These are phyloP conservation scores for Lagerstroemia speciosa DNA, from an alignment of 345 rosid genomes.

Conservation along the genomic window DNA sequence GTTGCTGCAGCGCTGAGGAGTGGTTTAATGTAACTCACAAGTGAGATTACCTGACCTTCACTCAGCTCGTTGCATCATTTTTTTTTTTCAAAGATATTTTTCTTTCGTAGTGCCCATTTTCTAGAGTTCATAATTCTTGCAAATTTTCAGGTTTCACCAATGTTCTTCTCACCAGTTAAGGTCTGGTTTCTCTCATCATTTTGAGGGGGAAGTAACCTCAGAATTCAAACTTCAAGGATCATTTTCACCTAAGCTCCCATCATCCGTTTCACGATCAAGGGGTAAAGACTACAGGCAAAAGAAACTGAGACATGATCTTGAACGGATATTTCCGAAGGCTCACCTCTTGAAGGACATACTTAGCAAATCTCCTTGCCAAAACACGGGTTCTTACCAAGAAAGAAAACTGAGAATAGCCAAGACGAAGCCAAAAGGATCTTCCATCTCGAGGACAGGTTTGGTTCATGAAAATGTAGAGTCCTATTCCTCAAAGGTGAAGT, in stretches of 20 bases:
- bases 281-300: conserved; percentile 39
- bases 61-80: not conserved
- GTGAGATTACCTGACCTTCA: conserved; percentile 28
- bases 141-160: conserved; percentile 45
- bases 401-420: conserved; percentile 25
- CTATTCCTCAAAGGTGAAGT: conserved; percentile 10
- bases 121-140: not conserved
- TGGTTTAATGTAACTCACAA: conserved; percentile 42
- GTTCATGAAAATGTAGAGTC: conserved; percentile 16
- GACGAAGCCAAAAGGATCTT: conserved; percentile 22
- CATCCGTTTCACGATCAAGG: conserved; percentile 52
- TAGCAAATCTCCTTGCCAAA: conserved; percentile 15
- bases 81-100: not conserved
- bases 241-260: conserved; percentile 35
- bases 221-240: conserved; percentile 17
- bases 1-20: conserved; percentile 35
- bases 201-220: conserved; percentile 13
- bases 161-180: conserved; percentile 40
- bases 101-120: not conserved
- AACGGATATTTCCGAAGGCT: conserved; percentile 15
- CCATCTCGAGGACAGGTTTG: conserved; percentile 16
- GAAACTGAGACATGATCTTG: conserved; percentile 16
- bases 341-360: conserved; percentile 23
- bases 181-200: conserved; percentile 27
- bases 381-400: conserved; percentile 13